Evolutionary conservation across 495 filamentous ascomycete genomes (phyloP), one percentile per base, ranked within the genome.

Genomic region (Lichina pygmaea): DNA sequence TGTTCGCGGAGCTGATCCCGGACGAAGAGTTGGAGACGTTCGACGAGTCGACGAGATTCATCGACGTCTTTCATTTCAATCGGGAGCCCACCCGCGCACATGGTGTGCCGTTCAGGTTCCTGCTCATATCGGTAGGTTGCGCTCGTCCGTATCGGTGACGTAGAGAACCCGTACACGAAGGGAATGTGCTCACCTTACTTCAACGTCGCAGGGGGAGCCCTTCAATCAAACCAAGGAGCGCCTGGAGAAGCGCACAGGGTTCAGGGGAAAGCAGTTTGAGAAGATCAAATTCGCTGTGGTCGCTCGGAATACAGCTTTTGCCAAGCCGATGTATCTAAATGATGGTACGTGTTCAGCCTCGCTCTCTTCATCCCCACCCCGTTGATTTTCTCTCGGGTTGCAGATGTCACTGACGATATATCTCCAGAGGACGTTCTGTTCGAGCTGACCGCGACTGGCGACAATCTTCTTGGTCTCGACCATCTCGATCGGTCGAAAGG

Each of bases 261-360:
- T 99, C 57, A 95, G 93, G 62, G 89, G 89, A 50, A 95, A 95
- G 65, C 82, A 81, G 46, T 89, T 95, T 50, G 89, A 99, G 60
- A 99, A 94, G 66, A 85, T 95, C 57, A 93, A 86, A 60, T 94
- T 99, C 64, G 81, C 84, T 6, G 61, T 93, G 41, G 67, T 94
- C 7, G 71, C 72, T 49, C 70, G 78, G 45, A 24, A 24, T 24
- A 58, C 66, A 30, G 59, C 67, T 30, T 91, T 77, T 59, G 72
- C 78, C 15, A 78, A 70, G 52, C 78, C 86, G 6, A 65, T 71
- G 46, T 93, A 92, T 63, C 64, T 99, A 46, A 71, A 71, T 50
- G 89, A 95, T 64, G 85, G 89, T 93, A 63, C 68, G 74, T 57
- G 31, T 44, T 44, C 37, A 30, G 9, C 44, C 33, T 8, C 46